Percentiles rank a stretch among this genome's conserved stretches.
phyloP scores from a whole-genome alignment of 768 basidiomycete genomes.

The Boletus coccyginus region DNA sequence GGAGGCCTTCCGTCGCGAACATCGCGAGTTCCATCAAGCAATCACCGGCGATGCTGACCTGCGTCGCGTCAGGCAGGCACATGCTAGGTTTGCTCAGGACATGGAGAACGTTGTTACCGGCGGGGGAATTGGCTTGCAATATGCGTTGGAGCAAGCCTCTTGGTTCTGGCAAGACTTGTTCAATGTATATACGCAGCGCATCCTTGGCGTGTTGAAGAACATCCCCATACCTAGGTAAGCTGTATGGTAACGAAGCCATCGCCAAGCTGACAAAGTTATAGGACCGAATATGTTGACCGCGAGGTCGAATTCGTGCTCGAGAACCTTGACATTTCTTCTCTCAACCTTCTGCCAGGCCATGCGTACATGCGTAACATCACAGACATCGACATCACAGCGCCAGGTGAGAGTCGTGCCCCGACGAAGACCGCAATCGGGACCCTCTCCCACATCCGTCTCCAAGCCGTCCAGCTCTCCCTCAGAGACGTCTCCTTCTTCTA shows the following conservation, averaged over 20 bases:
- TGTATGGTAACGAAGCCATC: not conserved
- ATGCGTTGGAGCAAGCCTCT: slow-evolving; percentile 55
- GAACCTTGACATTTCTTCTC: slow-evolving; percentile 65
- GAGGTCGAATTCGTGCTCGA: slow-evolving; percentile 75
- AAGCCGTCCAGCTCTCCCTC: slow-evolving; percentile 62
- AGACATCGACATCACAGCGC: slow-evolving; percentile 51
- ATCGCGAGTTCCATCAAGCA: slow-evolving; percentile 43
- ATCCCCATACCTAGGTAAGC: slow-evolving; percentile 68
- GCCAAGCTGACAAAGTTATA: slow-evolving; percentile 21
- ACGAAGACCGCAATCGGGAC: slow-evolving; percentile 55
- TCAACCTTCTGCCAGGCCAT: slow-evolving; percentile 66
- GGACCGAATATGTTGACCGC: slow-evolving; percentile 67
- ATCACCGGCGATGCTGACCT: slow-evolving; percentile 51
- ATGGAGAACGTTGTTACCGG: slow-evolving; percentile 42
- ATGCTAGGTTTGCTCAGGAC: slow-evolving; percentile 46
- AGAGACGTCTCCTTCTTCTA: slow-evolving; percentile 74
- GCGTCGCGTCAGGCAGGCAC: slow-evolving; percentile 43
- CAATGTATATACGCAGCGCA: slow-evolving; percentile 71
- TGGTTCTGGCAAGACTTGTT: slow-evolving; percentile 85
- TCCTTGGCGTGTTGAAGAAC: slow-evolving; percentile 50
- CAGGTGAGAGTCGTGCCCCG: slow-evolving; percentile 27
- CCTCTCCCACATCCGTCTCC: slow-evolving; percentile 61
- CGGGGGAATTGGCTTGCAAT: slow-evolving; percentile 44
- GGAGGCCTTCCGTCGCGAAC: slow-evolving; percentile 43
- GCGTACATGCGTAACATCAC: slow-evolving; percentile 73